These are phyloP conservation scores for Suhomyces kunorum DNA, from an alignment of 1,139 yeast species.

Conservation along the genomic window DNA sequence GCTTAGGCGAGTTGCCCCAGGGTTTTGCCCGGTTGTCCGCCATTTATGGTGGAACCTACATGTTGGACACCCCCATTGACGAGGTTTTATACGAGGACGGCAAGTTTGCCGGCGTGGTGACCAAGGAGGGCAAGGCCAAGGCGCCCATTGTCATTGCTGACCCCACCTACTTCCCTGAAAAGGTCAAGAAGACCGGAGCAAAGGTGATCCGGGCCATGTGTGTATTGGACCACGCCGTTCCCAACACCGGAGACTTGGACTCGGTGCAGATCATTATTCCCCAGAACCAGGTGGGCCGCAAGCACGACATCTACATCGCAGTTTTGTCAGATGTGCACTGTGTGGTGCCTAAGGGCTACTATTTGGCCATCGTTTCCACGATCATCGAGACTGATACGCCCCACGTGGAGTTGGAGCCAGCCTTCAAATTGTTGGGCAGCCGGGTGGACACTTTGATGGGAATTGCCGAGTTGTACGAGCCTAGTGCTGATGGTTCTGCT, in stretches of 20 bases:
- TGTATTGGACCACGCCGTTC: constrained; percentile 84
- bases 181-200: constrained; percentile 81
- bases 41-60: constrained; percentile 97
- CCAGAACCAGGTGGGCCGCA: constrained; percentile 91
- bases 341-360: constrained; percentile 88
- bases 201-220: constrained; percentile 95
- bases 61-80: constrained; percentile 95
- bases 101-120: constrained; percentile 75
- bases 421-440: constrained; percentile 84
- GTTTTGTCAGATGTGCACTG: constrained; percentile 87
- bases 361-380: constrained; percentile 91
- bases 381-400: constrained; percentile 93
- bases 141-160: constrained; percentile 97
- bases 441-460: constrained; percentile 91
- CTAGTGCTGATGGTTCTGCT: constrained; percentile 75
- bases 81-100: constrained; percentile 75
- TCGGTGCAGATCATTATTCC: constrained; percentile 94
- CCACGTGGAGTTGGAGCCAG: constrained; percentile 90
- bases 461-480: constrained; percentile 88
- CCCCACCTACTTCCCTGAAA: constrained; percentile 95
- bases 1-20: constrained; percentile 96
- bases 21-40: constrained; percentile 98
- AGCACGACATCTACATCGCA: constrained; percentile 93
- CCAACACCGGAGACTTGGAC: constrained; percentile 79
- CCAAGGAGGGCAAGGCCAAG: constrained; percentile 88